Evolutionary conservation across 306 rosid species (phyloP).

Genomic region (Fragaria iinumae): DNA sequence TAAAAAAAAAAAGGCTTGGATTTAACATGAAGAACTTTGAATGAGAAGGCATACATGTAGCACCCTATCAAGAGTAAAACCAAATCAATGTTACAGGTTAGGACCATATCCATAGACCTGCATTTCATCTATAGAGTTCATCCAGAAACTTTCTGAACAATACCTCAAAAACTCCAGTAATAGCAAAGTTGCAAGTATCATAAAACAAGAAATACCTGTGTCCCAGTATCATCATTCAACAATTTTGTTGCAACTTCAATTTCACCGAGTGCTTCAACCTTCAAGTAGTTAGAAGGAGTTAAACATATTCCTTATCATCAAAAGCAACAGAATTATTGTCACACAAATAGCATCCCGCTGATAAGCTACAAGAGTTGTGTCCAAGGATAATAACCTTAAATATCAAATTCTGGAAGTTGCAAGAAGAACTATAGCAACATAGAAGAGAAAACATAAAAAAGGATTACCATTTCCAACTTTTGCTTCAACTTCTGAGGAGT

Average conservation of each 20-base stretch:
- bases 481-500: slow-evolving; percentile 83
- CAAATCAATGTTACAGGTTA: background rate
- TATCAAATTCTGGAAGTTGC: background rate
- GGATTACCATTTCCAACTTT: slow-evolving; percentile 88
- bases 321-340: slow-evolving; percentile 3
- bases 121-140: background rate
- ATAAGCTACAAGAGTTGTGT: background rate
- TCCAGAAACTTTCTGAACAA: background rate
- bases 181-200: slow-evolving; percentile 13
- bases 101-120: background rate
- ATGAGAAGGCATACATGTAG: background rate
- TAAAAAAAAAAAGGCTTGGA: background rate
- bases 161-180: slow-evolving; percentile 4
- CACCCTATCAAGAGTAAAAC: background rate
- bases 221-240: slow-evolving; percentile 48
- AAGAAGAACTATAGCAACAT: background rate
- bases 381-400: background rate
- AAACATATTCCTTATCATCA: slow-evolving; percentile 5
- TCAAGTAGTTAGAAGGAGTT: slow-evolving; percentile 33
- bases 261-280: slow-evolving; percentile 96
- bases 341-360: background rate
- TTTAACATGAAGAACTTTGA: background rate
- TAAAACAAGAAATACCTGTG: slow-evolving; percentile 52
- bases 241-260: slow-evolving; percentile 93
- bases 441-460: slow-evolving; percentile 12